Base-by-base conservation (phyloP, 345 rosid species). In the Moricandia arvensis region DNA sequence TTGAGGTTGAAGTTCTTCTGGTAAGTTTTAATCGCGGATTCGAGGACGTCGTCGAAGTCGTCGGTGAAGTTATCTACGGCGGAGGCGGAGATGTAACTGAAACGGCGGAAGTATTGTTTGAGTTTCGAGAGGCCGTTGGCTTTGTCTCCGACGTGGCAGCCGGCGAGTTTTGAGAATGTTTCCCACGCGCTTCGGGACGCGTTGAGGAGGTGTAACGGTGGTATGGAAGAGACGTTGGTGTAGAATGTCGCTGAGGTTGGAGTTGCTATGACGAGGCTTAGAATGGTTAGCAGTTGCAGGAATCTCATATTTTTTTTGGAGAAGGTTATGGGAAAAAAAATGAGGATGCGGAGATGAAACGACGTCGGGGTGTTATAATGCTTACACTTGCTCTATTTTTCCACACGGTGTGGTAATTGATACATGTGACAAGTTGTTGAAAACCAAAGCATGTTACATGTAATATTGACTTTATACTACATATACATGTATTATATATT, bases 1-100 rank as follows among this genome's bases (percentile, higher is more conserved):
- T 83, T 61, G 49, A 91, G 87, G 63, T 89, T 87, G 81, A 91
- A 91, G 75, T 88, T 88, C 7, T 54, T 80, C 68, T 91, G 97
- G 81, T 91, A 91, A 6, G 86, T 80, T 26, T 16, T 82, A 78
- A 91, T 35, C 5, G 91, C 97, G 0, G 89, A 75, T 41, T 80
- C 63, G 10, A 91, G 85, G 8, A 45, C 18, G 26, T 85, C 83
- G 27, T 91, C 95, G 80, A 89, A 91, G 27, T 81, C 84, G 59
- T 91, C 93, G 21, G 90, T 89, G 83, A 82, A 83, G 29, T 77
- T 77, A 3, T 2, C 8, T 26, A 3, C 65, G 37, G 7, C 27
- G 74, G 37, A 16, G 17, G 43, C 0, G 51, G 84, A 55, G 68
- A 94, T 83, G 86, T 94, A 94, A 26, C 98, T 96, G 83, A 94